Base-by-base conservation (phyloP, 208 protist genomes). In the Trypanosoma congolense region DNA sequence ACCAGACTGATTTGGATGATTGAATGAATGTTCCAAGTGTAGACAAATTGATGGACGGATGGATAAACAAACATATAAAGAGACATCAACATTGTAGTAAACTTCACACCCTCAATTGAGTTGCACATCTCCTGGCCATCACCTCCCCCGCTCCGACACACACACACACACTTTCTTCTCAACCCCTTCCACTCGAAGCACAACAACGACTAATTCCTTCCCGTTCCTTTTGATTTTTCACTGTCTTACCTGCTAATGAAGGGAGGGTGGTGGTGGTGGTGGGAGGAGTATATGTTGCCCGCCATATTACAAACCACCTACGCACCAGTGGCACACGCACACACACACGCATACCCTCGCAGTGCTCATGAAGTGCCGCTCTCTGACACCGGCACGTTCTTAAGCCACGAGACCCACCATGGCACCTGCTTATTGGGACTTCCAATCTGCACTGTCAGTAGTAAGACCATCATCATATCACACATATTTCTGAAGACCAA, bases 401-500 rank as follows among this genome's bases (percentile, higher is more conserved):
- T 46, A 24, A 46, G 42, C 21, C 21, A 25, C n/a, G 2, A 18
- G 22, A 51, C 31, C 56, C 56, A 65, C 16, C 50, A 2, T n/a
- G 59, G 59, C 59, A 52, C 57, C 35, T 12, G 22, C 24, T 26
- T 40, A 21, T 24, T 58, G 2, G 36, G 24, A 40, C 30, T 58
- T 24, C 52, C 52, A 10, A 59, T 14, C 12, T 50, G 52, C 12
- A 66, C 3, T 1, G 24, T 22, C 25, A 66, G 43, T 14, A 66
- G 35, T 5, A 59, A 21, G 0, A 54, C 52, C 25, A 66, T 36
- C 3, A 33, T 4, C 24, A 2, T 21, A 14, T 66, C 60, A 44
- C 29, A 58, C 19, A 59, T 21, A 26, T 66, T 66, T 21, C 31
- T 38, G 9, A 66, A 38, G 6, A 30, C 26, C n/a, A 53, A 4